phyloP scores from a whole-genome alignment of 371 early-diverging fungal species.

The Apophysomyces variabilis region DNA sequence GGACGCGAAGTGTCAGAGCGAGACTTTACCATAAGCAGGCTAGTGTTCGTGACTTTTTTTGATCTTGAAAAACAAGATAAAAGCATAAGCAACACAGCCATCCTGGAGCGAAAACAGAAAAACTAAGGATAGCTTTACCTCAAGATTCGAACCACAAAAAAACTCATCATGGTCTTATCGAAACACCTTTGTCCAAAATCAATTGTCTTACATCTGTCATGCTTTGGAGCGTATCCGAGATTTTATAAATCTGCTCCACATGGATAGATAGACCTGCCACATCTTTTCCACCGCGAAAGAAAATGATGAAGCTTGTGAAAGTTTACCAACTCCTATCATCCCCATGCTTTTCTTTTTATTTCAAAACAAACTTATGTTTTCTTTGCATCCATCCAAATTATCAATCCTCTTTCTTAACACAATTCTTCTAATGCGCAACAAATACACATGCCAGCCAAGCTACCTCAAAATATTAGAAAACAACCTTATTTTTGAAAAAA shows the following conservation, averaged over 20 bases:
- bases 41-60: constrained; percentile 1
- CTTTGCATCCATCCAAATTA: background rate
- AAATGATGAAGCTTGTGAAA: background rate
- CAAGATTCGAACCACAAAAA: background rate
- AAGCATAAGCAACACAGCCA: background rate
- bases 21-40: background rate
- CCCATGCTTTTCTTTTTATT: background rate
- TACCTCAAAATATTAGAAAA: background rate
- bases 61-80: background rate
- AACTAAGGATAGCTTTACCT: background rate
- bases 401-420: constrained; percentile 13
- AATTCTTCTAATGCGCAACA: constrained; percentile 25
- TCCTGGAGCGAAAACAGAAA: background rate
- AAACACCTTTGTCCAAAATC: background rate
- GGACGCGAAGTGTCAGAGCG: background rate
- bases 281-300: background rate
- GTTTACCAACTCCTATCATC: background rate
- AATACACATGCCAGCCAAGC: constrained; percentile 24
- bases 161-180: background rate
- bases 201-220: background rate
- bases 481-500: background rate
- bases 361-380: background rate
- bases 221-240: background rate
- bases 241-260: background rate
- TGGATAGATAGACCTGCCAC: background rate